Conservation (phyloP, 805 yeast species). For the Nakazawaea ishiwadae region DNA sequence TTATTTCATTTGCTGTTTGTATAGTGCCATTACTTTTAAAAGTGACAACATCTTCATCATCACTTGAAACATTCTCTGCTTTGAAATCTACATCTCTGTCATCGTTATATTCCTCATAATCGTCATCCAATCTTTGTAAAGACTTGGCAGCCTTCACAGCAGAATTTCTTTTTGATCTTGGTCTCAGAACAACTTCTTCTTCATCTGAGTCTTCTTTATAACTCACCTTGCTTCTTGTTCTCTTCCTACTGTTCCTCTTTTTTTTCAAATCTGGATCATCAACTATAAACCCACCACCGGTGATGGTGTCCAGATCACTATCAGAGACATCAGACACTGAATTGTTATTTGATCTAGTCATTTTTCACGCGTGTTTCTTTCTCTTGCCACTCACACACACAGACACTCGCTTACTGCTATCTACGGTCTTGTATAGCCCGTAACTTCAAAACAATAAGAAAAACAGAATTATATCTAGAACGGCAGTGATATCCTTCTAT, state of each 20-base stretch:
- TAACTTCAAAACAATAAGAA: no score
- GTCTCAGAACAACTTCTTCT: conserved; percentile 11
- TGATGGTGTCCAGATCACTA: conserved; percentile 1
- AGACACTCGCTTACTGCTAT: no score
- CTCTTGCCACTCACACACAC: no score
- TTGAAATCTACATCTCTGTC: conserved; percentile 23
- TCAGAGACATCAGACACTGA: conserved; percentile 1
- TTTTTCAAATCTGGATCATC: conserved; percentile 28
- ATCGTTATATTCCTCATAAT: conserved; percentile 26
- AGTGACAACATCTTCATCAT: conserved; percentile 28
- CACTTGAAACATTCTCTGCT: conserved; percentile 39
- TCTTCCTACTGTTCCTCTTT: conserved; percentile 7
- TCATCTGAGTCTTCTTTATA: no score
- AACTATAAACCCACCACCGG: conserved; percentile 38
- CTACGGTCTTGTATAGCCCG: neutral
- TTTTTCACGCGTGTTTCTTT: no score
- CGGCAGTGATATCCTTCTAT: no score
- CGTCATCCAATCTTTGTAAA: conserved; percentile 23
- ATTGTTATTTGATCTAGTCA: conserved; percentile 2
- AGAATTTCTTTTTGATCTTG: conserved; percentile 18
- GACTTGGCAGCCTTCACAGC: conserved; percentile 23
- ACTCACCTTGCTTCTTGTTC: conserved; percentile 10
- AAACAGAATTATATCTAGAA: no score
- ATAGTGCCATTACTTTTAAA: conserved; percentile 20
- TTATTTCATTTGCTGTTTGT: conserved; percentile 7